Percentiles rank a stretch among this genome's conserved stretches.
These are phyloP conservation scores for Arthrobotrys iridis DNA, from an alignment of 2,329 filamentous ascomycete species.

Conservation along the genomic window DNA sequence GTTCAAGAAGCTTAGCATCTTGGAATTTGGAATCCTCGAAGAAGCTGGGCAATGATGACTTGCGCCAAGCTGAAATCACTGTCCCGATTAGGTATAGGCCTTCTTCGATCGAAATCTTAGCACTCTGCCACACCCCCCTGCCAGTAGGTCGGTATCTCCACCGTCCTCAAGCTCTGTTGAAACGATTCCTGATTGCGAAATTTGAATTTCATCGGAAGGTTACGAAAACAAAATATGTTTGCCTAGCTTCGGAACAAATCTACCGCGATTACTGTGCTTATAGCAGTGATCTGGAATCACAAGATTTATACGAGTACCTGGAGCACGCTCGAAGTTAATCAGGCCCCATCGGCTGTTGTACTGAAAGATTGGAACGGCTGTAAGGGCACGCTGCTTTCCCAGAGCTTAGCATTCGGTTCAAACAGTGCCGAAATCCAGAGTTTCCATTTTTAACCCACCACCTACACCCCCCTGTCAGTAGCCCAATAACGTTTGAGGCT, in stretches of 20 bases:
- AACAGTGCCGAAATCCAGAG: conserved; percentile 24
- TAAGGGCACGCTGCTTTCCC: conserved; percentile 19
- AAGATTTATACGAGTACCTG: conserved; percentile 2
- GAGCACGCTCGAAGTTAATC: conserved; percentile 25
- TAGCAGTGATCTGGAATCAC: conserved; percentile 15
- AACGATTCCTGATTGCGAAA: conserved; percentile 4
- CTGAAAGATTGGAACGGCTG: not conserved
- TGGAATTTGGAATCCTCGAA: conserved; percentile 51
- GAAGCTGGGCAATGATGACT: conserved; percentile 29
- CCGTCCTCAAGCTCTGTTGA: not conserved
- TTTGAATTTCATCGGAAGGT: not conserved
- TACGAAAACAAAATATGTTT: not conserved
- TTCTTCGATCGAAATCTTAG: conserved; percentile 1
- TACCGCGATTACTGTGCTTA: conserved; percentile 38
- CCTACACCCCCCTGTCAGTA: not conserved
- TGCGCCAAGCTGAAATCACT: conserved; percentile 48
- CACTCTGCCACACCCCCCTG: not conserved
- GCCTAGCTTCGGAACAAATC: conserved; percentile 32
- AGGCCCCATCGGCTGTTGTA: not conserved
- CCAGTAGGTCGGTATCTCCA: not conserved
- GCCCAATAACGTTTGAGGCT: conserved; percentile 52
- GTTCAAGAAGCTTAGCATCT: conserved; percentile 16
- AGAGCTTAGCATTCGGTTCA: conserved; percentile 15
- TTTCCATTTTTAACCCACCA: conserved; percentile 50
- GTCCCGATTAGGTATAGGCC: conserved; percentile 29